Conservation (phyloP, 192 early-diverging fungal species). For the Coemansia asiatica region DNA sequence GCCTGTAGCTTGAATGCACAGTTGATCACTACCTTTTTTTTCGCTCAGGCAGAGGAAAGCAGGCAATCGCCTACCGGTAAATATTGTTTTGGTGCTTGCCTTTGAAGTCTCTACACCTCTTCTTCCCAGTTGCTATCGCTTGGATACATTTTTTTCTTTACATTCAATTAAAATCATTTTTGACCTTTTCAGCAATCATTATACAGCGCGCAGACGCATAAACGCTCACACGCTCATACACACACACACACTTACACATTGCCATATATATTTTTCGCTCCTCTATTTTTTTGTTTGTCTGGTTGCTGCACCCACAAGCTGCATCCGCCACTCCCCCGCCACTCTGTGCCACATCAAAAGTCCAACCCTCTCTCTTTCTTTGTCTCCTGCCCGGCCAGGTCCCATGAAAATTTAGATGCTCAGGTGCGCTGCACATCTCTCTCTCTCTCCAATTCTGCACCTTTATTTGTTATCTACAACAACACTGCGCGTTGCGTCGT, state of each 20-base stretch:
- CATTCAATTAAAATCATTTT: background rate
- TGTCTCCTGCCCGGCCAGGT: background rate
- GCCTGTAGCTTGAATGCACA: background rate
- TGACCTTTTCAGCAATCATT: background rate
- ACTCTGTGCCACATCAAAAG: background rate
- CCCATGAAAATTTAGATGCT: background rate
- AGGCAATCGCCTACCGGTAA: background rate
- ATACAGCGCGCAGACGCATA: background rate
- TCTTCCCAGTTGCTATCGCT: background rate
- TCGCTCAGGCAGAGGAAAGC: background rate
- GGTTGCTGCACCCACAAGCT: background rate
- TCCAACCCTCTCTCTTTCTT: background rate
- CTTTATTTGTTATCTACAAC: background rate
- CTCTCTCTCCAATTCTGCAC: background rate
- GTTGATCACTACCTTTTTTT: constrained; percentile 1
- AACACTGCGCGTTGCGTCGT: background rate
- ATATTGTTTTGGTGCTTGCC: background rate
- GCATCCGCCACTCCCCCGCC: background rate
- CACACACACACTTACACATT: no score
- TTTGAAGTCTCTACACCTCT: background rate
- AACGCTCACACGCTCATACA: background rate
- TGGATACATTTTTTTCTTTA: background rate
- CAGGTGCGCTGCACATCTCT: background rate
- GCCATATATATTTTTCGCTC: background rate
- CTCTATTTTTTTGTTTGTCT: background rate